Base-by-base conservation (phyloP, 148 eudicot genomes). In the Polygonum aviculare region DNA sequence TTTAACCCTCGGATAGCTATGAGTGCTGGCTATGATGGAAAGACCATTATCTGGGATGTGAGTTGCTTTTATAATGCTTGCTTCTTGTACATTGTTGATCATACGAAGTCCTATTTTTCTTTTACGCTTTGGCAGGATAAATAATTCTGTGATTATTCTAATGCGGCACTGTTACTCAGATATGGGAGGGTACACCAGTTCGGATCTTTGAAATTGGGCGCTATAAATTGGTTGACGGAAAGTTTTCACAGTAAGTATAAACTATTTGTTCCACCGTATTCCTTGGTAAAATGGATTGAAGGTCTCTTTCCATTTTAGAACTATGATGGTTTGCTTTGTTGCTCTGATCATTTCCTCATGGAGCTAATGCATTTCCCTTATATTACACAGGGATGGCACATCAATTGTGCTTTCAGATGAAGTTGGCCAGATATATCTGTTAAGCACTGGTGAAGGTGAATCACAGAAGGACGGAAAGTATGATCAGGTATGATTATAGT, bases 11-110 rank as follows among this genome's bases (percentile, higher is more conserved):
- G 98, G 76, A 92, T 94, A 78, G 98, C 98, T 75, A 94, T 94
- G 98, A 94, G 98, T 85, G 97, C 98, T 83, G 97, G 98, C 50
- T 94, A 94, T 78, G 98, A 94, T 81, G 98, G 98, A 77, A 90
- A 84, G 80, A 90, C 96, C 63, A 90, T 90, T 75, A 78, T 94
- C 22, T 94, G 98, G 98, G 97, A 94, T 86, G 98, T 94, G 86
- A 92, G 98, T 87, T 73, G 19, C 38, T 76, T 38, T 36, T 67
- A 16, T 33, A 63, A 63, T 33, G 39, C 67, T 77, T 52, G 48
- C 26, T 45, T 67, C 72, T 78, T 44, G 31, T 26, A 15, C 22
- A 21, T 16, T 31, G 0, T 65, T 15, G 14, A 67, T 79, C 73
- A 39, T 31, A 67, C 40, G 26, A 75, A 38, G 47, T 50, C 78